phyloP scores from a whole-genome alignment of 345 rosid genomes.

The Camelina hispida region DNA sequence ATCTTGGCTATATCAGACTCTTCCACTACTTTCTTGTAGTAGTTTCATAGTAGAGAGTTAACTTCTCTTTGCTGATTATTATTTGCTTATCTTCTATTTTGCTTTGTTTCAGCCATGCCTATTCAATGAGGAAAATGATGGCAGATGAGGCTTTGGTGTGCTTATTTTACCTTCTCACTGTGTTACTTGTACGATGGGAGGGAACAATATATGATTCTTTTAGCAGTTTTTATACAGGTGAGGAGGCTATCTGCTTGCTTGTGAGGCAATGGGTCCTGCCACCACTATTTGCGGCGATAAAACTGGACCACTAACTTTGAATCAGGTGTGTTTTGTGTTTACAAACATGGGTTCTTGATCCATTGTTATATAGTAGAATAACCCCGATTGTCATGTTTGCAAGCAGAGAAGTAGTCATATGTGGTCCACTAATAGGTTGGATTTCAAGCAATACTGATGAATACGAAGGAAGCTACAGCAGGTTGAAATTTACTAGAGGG shows the following conservation, averaged over 20 bases:
- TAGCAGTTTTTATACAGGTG: constrained; percentile 53
- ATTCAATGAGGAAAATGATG: constrained; percentile 99
- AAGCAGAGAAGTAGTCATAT: too few relatives aligned
- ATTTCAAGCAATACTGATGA: too few relatives aligned
- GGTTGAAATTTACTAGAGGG: too few relatives aligned
- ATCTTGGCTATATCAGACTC: constrained; percentile 14
- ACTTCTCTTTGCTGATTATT: constrained; percentile 24
- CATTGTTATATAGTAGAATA: background rate
- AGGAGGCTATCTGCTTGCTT: constrained; percentile 85
- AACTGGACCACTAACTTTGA: constrained; percentile 90
- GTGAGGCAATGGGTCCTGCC: constrained; percentile 99
- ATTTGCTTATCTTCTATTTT: constrained; percentile 11
- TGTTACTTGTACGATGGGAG: constrained; percentile 1
- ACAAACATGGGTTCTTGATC: constrained; percentile 5
- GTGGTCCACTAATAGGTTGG: too few relatives aligned
- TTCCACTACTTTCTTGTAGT: constrained; percentile 12
- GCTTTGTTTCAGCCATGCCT: constrained; percentile 68
- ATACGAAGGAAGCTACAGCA: too few relatives aligned
- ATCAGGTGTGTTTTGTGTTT: constrained; percentile 57
- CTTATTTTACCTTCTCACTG: background rate
- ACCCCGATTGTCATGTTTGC: too few relatives aligned
- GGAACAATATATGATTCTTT: constrained; percentile 5
- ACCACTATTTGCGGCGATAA: constrained; percentile 96
- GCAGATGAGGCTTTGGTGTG: constrained; percentile 89
- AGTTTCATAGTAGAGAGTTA: constrained; percentile 5